Evolutionary conservation across 164 flowering plant genomes (phyloP), one percentile per base, ranked within the genome.

Genomic region (Houttuynia cordata): DNA sequence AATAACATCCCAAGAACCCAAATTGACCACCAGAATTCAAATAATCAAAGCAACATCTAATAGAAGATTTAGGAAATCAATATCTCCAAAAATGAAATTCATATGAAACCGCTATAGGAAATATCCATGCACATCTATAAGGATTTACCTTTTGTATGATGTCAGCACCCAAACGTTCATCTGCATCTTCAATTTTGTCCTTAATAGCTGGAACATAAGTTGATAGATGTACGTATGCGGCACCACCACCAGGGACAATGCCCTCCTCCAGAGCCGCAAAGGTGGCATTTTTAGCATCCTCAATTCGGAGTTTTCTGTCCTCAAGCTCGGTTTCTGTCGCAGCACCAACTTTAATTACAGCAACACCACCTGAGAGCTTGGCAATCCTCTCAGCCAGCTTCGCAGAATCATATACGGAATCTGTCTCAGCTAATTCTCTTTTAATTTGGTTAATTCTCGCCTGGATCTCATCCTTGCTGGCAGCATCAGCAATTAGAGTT

Each of bases 181-280:
- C 96, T 21, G 93, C 74, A 73, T 90, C 97, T 49, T 84, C 96
- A 59, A 91, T 64, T 59, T 68, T 80, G 10, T 83, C 91, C 86
- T 91, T 91, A 41, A 94, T 81, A 10, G 87, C 81, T 45, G 96
- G 88, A 24, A 94, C 86, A 65, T 14, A 60, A 0, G 77, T 54
- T 9, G 97, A 85, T 23, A 94, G 84, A 68, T 91, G 97, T 24
- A 87, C 99, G 34, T 73, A 73, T 2, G 99, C 97, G 63, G 96
- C 89, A 59, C 96, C 99, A 65, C 99, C 99, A 52, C 99, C 98
- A 56, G 98, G 97, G 8, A 93, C 97, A 62, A 93, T 93, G 5
- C 99, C 99, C 68, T 94, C 99, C 76, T 94, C 97, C 10, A 94
- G 84, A 66, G 99, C 99, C 67, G 99, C 99, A 74, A 94, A 91